These are phyloP conservation scores for Elongisporangium prolatum DNA, from an alignment of 352 stramenopile genomes.

Conservation along the genomic window DNA sequence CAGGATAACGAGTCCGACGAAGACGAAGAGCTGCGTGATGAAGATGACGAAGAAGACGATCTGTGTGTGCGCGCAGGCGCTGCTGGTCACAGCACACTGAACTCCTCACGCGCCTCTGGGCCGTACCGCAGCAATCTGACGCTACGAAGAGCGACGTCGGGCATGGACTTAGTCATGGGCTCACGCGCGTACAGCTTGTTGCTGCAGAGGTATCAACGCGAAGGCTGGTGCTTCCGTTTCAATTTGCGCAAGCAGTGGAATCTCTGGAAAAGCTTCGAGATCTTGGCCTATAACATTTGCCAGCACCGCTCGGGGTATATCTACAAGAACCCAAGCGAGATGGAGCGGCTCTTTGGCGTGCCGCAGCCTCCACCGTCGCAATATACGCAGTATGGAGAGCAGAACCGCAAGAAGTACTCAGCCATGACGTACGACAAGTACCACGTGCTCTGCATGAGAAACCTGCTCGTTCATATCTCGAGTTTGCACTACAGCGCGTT, in stretches of 20 bases:
- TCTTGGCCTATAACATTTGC: slow-evolving; percentile 87
- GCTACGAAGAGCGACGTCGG: slow-evolving; percentile 31
- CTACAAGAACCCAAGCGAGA: slow-evolving; percentile 85
- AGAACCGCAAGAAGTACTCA: slow-evolving; percentile 5
- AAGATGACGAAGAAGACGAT: slow-evolving; percentile 19
- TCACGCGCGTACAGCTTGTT: slow-evolving; percentile 70
- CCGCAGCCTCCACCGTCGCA: slow-evolving; percentile 9
- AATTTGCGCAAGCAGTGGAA: slow-evolving; percentile 82
- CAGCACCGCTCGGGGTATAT: slow-evolving; percentile 83
- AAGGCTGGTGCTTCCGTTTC: slow-evolving; percentile 78
- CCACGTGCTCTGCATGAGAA: slow-evolving; percentile 83
- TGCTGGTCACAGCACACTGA: neutral
- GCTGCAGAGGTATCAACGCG: slow-evolving; percentile 68
- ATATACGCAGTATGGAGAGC: slow-evolving; percentile 13
- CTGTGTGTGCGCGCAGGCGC: neutral
- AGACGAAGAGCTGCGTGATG: slow-evolving; percentile 10
- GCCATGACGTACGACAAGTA: slow-evolving; percentile 68
- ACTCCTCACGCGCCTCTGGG: neutral
- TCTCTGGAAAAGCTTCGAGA: slow-evolving; percentile 85
- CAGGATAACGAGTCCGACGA: slow-evolving; percentile 17
- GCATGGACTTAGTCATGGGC: slow-evolving; percentile 73
- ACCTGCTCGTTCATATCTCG: slow-evolving; percentile 78
- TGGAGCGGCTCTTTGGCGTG: slow-evolving; percentile 77
- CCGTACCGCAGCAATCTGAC: neutral
- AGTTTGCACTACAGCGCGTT: slow-evolving; percentile 77